These are phyloP conservation scores for barrel medic (Medicago truncatula) DNA, from an alignment of 306 rosid genomes.

Conservation along the genomic window DNA sequence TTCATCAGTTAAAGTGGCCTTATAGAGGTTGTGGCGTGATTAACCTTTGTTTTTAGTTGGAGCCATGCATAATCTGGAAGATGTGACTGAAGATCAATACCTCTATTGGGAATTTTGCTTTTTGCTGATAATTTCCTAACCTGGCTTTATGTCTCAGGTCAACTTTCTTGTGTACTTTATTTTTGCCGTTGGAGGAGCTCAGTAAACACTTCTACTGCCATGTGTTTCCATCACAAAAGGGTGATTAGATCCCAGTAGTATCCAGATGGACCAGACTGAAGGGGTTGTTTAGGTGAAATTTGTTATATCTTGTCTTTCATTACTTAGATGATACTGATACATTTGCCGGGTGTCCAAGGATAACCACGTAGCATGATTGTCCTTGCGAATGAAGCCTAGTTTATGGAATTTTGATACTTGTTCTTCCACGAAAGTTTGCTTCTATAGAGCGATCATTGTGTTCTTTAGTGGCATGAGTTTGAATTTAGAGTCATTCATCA, in stretches of 20 bases:
- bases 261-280: background rate
- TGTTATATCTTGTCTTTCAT: background rate
- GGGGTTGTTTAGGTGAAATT: background rate
- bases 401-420: background rate
- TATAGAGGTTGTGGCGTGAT: constrained; percentile 30
- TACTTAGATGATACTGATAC: background rate
- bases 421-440: background rate
- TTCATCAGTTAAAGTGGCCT: constrained; percentile 15
- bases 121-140: background rate
- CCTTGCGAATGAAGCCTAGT: background rate
- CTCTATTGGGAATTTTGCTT: background rate
- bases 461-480: background rate
- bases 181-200: constrained; percentile 23
- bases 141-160: background rate
- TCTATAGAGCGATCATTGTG: background rate
- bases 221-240: constrained; percentile 1
- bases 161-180: constrained; percentile 4
- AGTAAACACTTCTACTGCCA: background rate
- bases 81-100: constrained; percentile 9
- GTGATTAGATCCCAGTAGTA: background rate
- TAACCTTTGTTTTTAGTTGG: constrained; percentile 22
- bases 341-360: too few species aligned
- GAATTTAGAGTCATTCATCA: background rate
- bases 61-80: constrained; percentile 25
- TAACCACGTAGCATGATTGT: too few species aligned